Evolutionary conservation across 148 eudicot species (phyloP).

Genomic region (Simmondsia chinensis): DNA sequence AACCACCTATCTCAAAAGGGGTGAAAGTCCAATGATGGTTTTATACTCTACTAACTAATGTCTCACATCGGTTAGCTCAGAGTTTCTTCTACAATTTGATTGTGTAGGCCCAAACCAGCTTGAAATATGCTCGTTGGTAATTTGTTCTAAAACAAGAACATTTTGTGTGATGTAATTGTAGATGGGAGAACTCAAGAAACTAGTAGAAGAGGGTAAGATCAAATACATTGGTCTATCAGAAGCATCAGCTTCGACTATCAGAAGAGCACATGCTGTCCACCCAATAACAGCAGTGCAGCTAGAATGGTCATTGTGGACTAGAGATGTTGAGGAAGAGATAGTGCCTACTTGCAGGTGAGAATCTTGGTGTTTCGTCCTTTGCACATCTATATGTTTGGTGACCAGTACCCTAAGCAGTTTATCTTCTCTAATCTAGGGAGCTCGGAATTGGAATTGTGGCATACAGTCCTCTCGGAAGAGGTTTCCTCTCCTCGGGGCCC

Average conservation of each 20-base stretch:
- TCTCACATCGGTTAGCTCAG: too few relatives aligned
- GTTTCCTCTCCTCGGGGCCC: slow-evolving; percentile 30
- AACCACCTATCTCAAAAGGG: too few relatives aligned
- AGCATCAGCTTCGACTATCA: slow-evolving; percentile 30
- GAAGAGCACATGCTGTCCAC: slow-evolving; percentile 43
- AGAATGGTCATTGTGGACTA: slow-evolving; percentile 43
- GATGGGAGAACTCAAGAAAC: slow-evolving; percentile 46
- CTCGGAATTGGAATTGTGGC: slow-evolving; percentile 35
- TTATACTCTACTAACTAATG: too few relatives aligned
- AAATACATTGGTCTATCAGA: slow-evolving; percentile 44
- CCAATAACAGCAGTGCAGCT: slow-evolving; percentile 43
- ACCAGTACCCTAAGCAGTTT: background rate
- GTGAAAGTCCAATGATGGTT: too few relatives aligned
- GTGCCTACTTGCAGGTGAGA: slow-evolving; percentile 37
- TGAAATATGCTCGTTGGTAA: too few relatives aligned
- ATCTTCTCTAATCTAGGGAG: slow-evolving; percentile 14
- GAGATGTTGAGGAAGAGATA: slow-evolving; percentile 35
- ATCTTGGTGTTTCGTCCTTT: background rate
- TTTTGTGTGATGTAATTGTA: too few relatives aligned
- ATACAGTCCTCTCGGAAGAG: slow-evolving; percentile 34
- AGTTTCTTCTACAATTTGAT: too few relatives aligned
- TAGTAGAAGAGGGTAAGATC: slow-evolving; percentile 49
- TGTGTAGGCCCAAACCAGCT: too few relatives aligned
- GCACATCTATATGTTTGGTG: background rate
- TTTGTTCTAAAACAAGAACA: too few relatives aligned